phyloP scores from a whole-genome alignment of 345 rosid genomes.

The Balakata baccata region DNA sequence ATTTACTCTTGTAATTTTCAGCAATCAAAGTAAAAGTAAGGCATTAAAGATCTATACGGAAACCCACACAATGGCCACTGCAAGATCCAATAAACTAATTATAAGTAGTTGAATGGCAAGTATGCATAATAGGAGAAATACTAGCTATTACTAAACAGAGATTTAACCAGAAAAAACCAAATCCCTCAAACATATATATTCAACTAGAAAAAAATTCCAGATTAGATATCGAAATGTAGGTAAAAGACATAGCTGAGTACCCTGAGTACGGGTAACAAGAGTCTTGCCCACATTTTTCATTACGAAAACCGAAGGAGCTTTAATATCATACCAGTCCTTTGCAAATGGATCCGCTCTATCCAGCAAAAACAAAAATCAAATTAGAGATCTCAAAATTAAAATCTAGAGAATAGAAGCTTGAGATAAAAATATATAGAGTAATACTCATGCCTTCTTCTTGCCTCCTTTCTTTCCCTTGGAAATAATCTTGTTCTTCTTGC shows the following conservation, averaged over 20 bases:
- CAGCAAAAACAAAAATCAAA: neutral
- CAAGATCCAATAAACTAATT: neutral
- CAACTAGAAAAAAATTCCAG: neutral
- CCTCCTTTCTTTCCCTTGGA: slow-evolving; percentile 98
- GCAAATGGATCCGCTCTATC: slow-evolving; percentile 82
- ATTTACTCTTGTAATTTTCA: neutral
- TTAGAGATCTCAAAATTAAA: neutral
- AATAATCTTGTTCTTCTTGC: slow-evolving; percentile 91
- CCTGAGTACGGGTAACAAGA: slow-evolving; percentile 91
- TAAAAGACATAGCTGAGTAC: slow-evolving; percentile 65
- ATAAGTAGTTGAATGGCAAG: neutral
- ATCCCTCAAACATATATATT: neutral
- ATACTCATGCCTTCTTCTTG: slow-evolving; percentile 86
- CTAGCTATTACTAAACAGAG: neutral
- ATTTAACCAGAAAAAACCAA: neutral
- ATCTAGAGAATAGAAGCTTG: neutral
- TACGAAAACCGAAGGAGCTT: slow-evolving; percentile 77
- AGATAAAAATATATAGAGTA: neutral
- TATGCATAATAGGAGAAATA: neutral
- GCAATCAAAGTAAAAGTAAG: neutral
- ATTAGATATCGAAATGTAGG: neutral
- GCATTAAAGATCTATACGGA: neutral
- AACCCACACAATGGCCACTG: no score
- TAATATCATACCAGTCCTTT: slow-evolving; percentile 94
- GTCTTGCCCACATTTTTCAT: slow-evolving; percentile 79